Conservation (phyloP, 352 stramenopile species). For the Phytophthora macrochlamydospora region DNA sequence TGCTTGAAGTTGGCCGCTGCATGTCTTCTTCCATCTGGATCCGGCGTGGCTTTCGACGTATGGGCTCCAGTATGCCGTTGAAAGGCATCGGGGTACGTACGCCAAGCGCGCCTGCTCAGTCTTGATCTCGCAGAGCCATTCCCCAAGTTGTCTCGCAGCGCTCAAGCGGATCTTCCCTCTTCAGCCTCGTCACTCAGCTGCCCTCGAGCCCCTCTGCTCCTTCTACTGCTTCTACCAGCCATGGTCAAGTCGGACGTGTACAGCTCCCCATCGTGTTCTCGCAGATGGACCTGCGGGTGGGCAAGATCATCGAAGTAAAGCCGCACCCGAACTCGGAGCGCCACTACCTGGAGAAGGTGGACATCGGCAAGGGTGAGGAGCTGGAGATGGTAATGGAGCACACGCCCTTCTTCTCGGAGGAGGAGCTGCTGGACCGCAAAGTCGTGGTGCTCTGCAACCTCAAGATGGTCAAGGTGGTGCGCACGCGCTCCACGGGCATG, state of each 20-base stretch:
- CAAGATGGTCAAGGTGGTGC: conserved; percentile 77
- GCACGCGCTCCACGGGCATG: conserved; percentile 61
- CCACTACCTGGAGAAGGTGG: conserved; percentile 79
- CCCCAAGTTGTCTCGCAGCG: conserved; percentile 46
- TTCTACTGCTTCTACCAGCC: background rate
- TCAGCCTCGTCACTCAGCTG: background rate
- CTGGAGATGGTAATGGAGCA: conserved; percentile 82
- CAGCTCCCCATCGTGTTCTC: conserved; percentile 75
- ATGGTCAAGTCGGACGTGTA: conserved; percentile 86
- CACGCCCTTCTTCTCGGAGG: conserved; percentile 77
- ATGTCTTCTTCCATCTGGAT: conserved; percentile 36
- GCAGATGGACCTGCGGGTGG: conserved; percentile 72
- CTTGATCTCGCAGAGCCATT: conserved; percentile 34
- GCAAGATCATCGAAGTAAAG: conserved; percentile 70
- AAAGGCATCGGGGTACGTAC: conserved; percentile 21
- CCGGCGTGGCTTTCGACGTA: conserved; percentile 7
- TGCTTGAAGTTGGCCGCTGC: conserved; percentile 42
- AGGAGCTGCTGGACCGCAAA: conserved; percentile 71
- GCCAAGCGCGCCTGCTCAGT: background rate
- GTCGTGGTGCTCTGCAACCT: conserved; percentile 80
- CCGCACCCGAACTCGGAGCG: conserved; percentile 71
- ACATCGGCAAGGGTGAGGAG: conserved; percentile 75
- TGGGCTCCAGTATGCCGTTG: background rate
- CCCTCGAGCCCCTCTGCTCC: background rate
- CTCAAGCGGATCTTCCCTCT: conserved; percentile 36